Evolutionary conservation across 768 basidiomycete species (phyloP), one percentile per base, ranked within the genome.

Genomic region (Phallus indusiatus): DNA sequence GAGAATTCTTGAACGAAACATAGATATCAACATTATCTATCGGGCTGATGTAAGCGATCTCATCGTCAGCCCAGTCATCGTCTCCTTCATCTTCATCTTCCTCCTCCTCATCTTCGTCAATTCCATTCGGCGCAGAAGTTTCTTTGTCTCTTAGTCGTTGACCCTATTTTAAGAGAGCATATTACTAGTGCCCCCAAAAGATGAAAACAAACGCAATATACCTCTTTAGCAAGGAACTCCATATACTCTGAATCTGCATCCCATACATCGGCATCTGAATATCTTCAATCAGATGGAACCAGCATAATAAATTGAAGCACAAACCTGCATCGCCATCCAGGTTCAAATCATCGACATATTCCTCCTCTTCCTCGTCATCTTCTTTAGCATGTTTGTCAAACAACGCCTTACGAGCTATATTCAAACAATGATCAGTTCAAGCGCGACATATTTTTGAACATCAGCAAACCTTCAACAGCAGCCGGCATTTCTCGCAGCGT

Each of bases 161-260:
- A 49, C 88, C 83, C 88, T 90, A 46, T 16, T 24, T 35, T 54
- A 18, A 36, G 17, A 66, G 7, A 57, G 24, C 59, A 51, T 22
- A 56, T 49, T 11, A 28, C 42, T 42, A n/a, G 14, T 8, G 12
- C 47, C n/a, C 47, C 22, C 55, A 52, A 37, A 22, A 54, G 50
- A 36, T 35, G 53, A 53, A 42, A 52, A 22, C 2, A 6, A 17
- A 18, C 7, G 28, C 14, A 20, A 63, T 72, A 49, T 68, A 88
- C 89, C 79, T 93, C 87, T 64, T 82, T 82, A 7, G 90, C 91
- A 35, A 94, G 79, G 78, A 91, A 74, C 69, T 94, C 90, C 48
- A 92, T 76, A 68, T 93, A 94, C 7, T 86, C 88, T 8, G 90
- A 90, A 64, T 92, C 89, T 60, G 89, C 86, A 66, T 94, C 91